These are phyloP conservation scores for Zostera marina DNA, from an alignment of 116 monocot genomes.

Conservation along the genomic window DNA sequence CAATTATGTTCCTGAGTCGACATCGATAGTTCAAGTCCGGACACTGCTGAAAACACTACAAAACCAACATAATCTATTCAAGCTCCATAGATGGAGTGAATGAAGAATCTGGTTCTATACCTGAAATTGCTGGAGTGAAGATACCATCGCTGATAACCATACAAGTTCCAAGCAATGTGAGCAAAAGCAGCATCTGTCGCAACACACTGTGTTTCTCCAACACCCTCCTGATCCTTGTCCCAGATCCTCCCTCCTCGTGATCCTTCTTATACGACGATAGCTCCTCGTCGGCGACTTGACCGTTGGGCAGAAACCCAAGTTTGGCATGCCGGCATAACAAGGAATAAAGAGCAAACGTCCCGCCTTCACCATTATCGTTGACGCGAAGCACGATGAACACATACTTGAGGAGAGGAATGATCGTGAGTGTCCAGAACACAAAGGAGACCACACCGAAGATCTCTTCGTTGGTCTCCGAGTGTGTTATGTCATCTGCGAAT, in stretches of 20 bases:
- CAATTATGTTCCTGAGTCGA: constrained; percentile 72
- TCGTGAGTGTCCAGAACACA: constrained; percentile 92
- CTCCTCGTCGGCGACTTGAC: constrained; percentile 60
- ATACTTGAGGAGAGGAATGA: constrained; percentile 76
- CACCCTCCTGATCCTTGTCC: constrained; percentile 27
- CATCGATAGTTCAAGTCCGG: constrained; percentile 82
- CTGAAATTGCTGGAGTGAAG: constrained; percentile 84
- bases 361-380: constrained; percentile 88
- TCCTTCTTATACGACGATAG: constrained; percentile 51
- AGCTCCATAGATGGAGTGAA: no score
- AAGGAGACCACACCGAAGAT: constrained; percentile 91
- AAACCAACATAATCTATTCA: no score
- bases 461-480: constrained; percentile 90
- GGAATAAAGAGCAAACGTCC: constrained; percentile 92
- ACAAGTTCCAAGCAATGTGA: constrained; percentile 71
- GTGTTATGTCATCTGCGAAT: constrained; percentile 78
- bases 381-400: constrained; percentile 80
- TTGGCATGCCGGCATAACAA: constrained; percentile 67
- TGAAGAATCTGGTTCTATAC: constrained; percentile 14
- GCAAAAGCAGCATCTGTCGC: constrained; percentile 47
- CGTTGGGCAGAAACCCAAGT: constrained; percentile 53
- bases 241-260: background rate
- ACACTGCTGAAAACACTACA: constrained; percentile 80
- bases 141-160: constrained; percentile 96
- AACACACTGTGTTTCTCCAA: constrained; percentile 52